Evolutionary conservation across 805 yeast genomes (phyloP).

Genomic region (Saccharomycopsis fodiens): DNA sequence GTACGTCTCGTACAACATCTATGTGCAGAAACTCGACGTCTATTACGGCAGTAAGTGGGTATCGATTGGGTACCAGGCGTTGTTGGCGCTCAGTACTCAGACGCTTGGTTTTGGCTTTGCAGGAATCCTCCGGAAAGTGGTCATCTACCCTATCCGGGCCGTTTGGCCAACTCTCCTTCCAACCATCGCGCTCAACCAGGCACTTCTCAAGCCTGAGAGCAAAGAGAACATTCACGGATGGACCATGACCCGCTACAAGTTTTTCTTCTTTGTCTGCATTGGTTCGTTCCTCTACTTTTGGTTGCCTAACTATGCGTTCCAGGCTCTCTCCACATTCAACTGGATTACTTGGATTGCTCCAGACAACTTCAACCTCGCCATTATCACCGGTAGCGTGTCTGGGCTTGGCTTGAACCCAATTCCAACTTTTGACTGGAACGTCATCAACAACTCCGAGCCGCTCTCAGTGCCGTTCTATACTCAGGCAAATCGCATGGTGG

Average conservation of each 20-base stretch:
- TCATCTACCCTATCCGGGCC: slow-evolving; percentile 42
- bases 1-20: slow-evolving; percentile 33
- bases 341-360: slow-evolving; percentile 59
- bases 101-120: slow-evolving; percentile 64
- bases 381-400: slow-evolving; percentile 38
- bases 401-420: slow-evolving; percentile 53
- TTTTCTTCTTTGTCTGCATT: slow-evolving; percentile 27
- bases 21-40: slow-evolving; percentile 26
- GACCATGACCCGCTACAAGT: slow-evolving; percentile 30
- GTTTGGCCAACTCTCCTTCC: slow-evolving; percentile 51
- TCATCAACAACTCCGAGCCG: slow-evolving; percentile 28
- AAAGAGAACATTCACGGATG: slow-evolving; percentile 29
- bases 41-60: slow-evolving; percentile 29
- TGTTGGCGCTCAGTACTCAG: slow-evolving; percentile 48
- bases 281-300: slow-evolving; percentile 36
- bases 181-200: slow-evolving; percentile 40
- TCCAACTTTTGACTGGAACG: slow-evolving; percentile 48
- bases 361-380: slow-evolving; percentile 38
- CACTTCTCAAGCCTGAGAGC: slow-evolving; percentile 34
- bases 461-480: slow-evolving; percentile 40
- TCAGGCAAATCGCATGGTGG: slow-evolving; percentile 27
- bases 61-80: slow-evolving; percentile 43
- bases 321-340: slow-evolving; percentile 37
- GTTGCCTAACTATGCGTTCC: slow-evolving; percentile 38
- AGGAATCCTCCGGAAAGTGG: slow-evolving; percentile 51